Evolutionary conservation across 805 yeast species (phyloP).

Genomic region (Cyberlindnera veronae): DNA sequence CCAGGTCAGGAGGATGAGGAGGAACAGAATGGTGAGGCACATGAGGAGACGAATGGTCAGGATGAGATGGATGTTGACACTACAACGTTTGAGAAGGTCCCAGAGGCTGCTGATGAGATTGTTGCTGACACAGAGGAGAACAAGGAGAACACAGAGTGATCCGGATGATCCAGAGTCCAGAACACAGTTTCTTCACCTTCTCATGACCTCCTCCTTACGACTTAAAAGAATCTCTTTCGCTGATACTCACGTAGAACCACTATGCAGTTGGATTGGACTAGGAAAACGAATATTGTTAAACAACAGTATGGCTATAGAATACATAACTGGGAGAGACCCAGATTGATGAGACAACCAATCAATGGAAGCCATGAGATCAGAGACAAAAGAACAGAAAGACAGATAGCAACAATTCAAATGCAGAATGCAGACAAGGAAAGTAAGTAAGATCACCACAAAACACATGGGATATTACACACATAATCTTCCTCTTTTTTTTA

Average conservation of each 20-base stretch:
- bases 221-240: too few relatives aligned
- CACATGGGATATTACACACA: too few relatives aligned
- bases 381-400: not conserved
- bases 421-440: not conserved
- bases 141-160: not conserved
- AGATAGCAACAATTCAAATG: not conserved
- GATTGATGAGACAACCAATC: not conserved
- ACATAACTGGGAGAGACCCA: too few relatives aligned
- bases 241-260: too few relatives aligned
- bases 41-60: not conserved
- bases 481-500: not conserved
- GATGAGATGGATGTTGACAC: conserved; percentile 1
- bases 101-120: not conserved
- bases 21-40: too few relatives aligned
- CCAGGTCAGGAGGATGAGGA: conserved; percentile 16
- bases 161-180: too few relatives aligned
- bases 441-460: too few relatives aligned
- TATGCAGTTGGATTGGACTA: too few relatives aligned
- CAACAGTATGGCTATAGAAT: too few relatives aligned
- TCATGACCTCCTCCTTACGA: too few relatives aligned
- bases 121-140: not conserved
- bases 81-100: not conserved
- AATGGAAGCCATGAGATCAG: not conserved
- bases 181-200: too few relatives aligned
- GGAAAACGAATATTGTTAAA: too few relatives aligned